A percentile compares a stretch with the other conserved stretches of the same genome.
phyloP scores from a whole-genome alignment of 306 rosid species.

The Delonix regia region DNA sequence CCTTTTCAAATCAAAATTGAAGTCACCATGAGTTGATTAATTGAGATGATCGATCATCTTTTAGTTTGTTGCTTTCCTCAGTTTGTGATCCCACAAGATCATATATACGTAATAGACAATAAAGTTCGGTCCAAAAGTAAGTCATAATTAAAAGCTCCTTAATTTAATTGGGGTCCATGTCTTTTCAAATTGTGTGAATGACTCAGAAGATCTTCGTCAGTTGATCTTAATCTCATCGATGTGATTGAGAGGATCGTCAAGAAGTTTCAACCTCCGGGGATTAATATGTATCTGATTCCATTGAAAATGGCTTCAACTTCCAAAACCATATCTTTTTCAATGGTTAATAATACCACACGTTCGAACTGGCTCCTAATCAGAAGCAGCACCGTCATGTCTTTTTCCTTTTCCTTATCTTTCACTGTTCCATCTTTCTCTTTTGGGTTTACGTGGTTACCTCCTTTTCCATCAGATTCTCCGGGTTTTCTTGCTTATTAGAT shows the following conservation, averaged over 20 bases:
- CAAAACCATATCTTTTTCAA: constrained; percentile 32
- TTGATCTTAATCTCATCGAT: constrained; percentile 39
- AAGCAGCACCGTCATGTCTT: constrained; percentile 29
- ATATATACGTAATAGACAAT: background rate
- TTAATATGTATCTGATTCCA: constrained; percentile 33
- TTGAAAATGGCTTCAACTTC: background rate
- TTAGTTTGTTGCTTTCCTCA: background rate
- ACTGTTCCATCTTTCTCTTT: background rate
- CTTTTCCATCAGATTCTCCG: background rate
- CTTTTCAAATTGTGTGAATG: constrained; percentile 34
- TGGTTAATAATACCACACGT: constrained; percentile 23
- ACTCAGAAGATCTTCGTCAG: constrained; percentile 4
- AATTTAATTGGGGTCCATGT: constrained; percentile 29
- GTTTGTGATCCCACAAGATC: constrained; percentile 49
- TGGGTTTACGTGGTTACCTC: background rate
- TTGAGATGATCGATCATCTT: background rate
- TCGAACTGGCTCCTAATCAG: constrained; percentile 25
- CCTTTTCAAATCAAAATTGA: constrained; percentile 40
- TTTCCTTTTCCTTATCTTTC: constrained; percentile 12
- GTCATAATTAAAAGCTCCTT: background rate
- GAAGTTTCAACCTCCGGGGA: constrained; percentile 26
- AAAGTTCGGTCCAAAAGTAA: background rate
- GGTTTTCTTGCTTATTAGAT: too few species aligned
- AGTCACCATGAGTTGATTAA: constrained; percentile 22
- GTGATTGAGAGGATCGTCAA: constrained; percentile 38